Percentiles rank a stretch among this genome's conserved stretches.
Conservation (phyloP, 2,329 filamentous ascomycete genomes). For the Curvularia lunata region DNA sequence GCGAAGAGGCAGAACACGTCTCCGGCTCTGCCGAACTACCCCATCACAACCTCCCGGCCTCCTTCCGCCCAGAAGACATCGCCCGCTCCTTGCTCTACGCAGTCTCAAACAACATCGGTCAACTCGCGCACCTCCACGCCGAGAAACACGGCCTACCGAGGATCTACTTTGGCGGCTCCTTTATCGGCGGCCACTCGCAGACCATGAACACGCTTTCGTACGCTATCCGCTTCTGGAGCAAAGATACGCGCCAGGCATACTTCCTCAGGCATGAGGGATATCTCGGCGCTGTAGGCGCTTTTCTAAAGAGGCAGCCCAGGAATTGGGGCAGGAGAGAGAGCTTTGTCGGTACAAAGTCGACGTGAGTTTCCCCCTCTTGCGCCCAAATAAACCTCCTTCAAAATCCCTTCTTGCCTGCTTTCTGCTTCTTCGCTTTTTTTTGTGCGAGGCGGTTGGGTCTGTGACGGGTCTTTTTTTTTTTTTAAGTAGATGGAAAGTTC, state of each 20-base stretch:
- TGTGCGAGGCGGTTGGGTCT: no score
- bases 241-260: constrained; percentile 91
- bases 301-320: constrained; percentile 84
- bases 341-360: constrained; percentile 47
- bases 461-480: no score
- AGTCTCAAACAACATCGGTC: constrained; percentile 94
- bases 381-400: no score
- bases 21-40: constrained; percentile 35
- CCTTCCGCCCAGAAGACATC: constrained; percentile 83
- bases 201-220: constrained; percentile 98
- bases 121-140: constrained; percentile 96
- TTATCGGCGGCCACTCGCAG: constrained; percentile 93
- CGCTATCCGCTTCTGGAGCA: constrained; percentile 97
- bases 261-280: constrained; percentile 97
- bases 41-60: constrained; percentile 40
- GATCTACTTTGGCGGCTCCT: constrained; percentile 97
- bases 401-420: no score
- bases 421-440: not conserved
- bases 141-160: constrained; percentile 89
- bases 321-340: constrained; percentile 91
- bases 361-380: no score
- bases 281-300: constrained; percentile 90
- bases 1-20: constrained; percentile 46
- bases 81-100: constrained; percentile 91
- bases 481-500: no score